Evolutionary conservation across 208 protist species (phyloP).

Genomic region (Wallacemonas sp.): DNA sequence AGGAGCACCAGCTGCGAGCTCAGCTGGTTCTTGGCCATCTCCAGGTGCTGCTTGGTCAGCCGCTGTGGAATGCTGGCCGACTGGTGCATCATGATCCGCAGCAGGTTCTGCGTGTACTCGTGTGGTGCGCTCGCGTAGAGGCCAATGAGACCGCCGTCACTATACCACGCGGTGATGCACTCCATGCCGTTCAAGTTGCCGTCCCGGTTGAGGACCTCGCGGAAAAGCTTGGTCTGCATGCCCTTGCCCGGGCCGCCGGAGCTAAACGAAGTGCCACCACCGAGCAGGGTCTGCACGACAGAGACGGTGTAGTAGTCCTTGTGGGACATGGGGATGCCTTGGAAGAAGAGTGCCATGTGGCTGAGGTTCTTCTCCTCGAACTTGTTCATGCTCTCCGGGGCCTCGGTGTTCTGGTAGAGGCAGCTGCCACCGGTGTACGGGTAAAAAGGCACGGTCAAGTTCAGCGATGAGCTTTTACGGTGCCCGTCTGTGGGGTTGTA

Average conservation of each 20-base stretch:
- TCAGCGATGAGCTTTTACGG: not conserved
- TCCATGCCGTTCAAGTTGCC: conserved; percentile 81
- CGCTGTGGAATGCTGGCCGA: conserved; percentile 75
- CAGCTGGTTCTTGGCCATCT: conserved; percentile 91
- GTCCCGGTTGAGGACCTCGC: conserved; percentile 84
- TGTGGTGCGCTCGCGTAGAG: conserved; percentile 88
- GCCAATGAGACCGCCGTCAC: conserved; percentile 84
- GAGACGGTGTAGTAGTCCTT: conserved; percentile 87
- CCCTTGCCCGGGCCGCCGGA: conserved; percentile 93
- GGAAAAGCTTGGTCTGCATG: conserved; percentile 92
- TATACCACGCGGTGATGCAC: conserved; percentile 93
- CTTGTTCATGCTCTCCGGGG: conserved; percentile 91
- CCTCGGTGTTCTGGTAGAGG: conserved; percentile 75
- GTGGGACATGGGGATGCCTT: conserved; percentile 83
- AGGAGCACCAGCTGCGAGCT: conserved; percentile 85
- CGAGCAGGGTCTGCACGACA: conserved; percentile 88
- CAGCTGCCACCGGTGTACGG: conserved; percentile 82
- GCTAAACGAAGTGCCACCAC: conserved; percentile 90
- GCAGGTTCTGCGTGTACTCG: conserved; percentile 63
- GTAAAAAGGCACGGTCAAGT: conserved; percentile 19
- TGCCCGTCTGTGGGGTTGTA: not conserved
- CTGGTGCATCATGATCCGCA: conserved; percentile 83
- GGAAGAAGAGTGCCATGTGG: conserved; percentile 87
- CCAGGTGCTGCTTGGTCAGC: conserved; percentile 67
- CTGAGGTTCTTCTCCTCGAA: conserved; percentile 92